phyloP scores from a whole-genome alignment of 306 rosid genomes.

The Casuarina equisetifolia region DNA sequence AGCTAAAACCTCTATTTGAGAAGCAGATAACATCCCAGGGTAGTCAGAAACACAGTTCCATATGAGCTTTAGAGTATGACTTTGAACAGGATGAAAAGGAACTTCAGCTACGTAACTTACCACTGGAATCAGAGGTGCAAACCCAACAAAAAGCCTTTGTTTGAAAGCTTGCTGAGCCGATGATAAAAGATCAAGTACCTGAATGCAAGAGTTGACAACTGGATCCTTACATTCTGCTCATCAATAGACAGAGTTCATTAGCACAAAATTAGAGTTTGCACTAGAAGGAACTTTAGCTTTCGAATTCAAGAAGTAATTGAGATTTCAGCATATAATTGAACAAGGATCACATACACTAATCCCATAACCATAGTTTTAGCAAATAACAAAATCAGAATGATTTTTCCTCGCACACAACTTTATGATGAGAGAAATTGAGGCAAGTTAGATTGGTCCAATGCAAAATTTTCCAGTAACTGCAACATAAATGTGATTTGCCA shows the following conservation, averaged over 20 bases:
- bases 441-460: constrained; percentile 16
- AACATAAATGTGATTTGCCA: neutral
- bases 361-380: neutral
- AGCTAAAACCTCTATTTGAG: constrained; percentile 68
- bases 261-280: constrained; percentile 19
- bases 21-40: constrained; percentile 72
- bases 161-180: constrained; percentile 69
- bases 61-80: constrained; percentile 69
- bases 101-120: constrained; percentile 70
- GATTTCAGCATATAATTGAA: neutral
- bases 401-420: constrained; percentile 19
- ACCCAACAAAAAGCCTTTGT: constrained; percentile 76
- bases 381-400: constrained; percentile 17
- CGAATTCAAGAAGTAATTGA: too few relatives aligned
- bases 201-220: constrained; percentile 69
- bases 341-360: neutral
- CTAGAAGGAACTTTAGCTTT: neutral
- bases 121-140: constrained; percentile 82
- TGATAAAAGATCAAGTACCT: constrained; percentile 73
- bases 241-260: constrained; percentile 30
- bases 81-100: constrained; percentile 87
- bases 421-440: constrained; percentile 10
- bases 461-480: constrained; percentile 20
- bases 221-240: constrained; percentile 80
- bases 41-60: constrained; percentile 71